These are phyloP conservation scores for Blastobotrys parvus DNA, from an alignment of 805 yeast species.

Conservation along the genomic window DNA sequence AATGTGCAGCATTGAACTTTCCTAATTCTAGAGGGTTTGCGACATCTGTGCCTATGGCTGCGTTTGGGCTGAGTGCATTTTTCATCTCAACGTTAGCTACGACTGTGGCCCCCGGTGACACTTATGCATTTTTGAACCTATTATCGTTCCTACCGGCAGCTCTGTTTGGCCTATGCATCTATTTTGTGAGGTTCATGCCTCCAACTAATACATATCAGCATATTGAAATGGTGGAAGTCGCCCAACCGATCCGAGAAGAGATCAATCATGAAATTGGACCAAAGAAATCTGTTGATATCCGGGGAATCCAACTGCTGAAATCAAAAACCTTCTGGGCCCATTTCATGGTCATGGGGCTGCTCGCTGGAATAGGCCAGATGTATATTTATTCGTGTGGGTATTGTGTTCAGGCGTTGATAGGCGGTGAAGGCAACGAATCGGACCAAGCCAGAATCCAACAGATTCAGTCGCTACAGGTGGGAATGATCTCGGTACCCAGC, in stretches of 20 bases:
- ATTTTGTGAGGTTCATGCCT: conserved; percentile 11
- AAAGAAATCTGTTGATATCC: conserved; percentile 7
- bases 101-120: conserved; percentile 47
- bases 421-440: not conserved
- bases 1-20: conserved; percentile 63
- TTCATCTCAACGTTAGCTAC: conserved; percentile 52
- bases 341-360: conserved; percentile 38
- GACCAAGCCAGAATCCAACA: conserved; percentile 21
- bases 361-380: conserved; percentile 65
- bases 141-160: conserved; percentile 36
- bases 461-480: conserved; percentile 65
- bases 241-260: conserved; percentile 1
- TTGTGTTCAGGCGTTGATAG: conserved; percentile 43
- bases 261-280: not conserved
- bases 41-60: conserved; percentile 64
- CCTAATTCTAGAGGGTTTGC: conserved; percentile 65
- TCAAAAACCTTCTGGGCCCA: conserved; percentile 18
- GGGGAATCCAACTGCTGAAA: conserved; percentile 13
- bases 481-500: conserved; percentile 58
- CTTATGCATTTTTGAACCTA: conserved; percentile 44
- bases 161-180: conserved; percentile 33
- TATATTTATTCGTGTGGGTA: conserved; percentile 70
- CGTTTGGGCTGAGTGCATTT: conserved; percentile 67
- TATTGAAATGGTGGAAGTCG: not conserved
- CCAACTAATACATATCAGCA: not conserved